Evolutionary conservation across 257 asterid species (phyloP).

Genomic region (Rubia yunnanensis): DNA sequence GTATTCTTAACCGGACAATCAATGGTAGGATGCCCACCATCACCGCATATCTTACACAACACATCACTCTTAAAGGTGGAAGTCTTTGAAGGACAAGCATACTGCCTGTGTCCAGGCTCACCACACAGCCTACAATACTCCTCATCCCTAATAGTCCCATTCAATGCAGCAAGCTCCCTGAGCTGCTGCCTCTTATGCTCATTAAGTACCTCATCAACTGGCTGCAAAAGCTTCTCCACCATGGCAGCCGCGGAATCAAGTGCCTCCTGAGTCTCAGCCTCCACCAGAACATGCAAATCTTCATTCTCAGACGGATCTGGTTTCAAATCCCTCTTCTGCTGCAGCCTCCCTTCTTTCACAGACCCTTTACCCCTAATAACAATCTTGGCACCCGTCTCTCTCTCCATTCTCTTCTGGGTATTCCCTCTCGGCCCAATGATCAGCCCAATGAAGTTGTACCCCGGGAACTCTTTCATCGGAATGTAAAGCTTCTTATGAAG

Average conservation of each 20-base stretch:
- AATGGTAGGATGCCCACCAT: constrained; percentile 93
- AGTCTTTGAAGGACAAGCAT: constrained; percentile 79
- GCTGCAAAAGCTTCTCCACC: constrained; percentile 97
- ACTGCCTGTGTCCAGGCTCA: constrained; percentile 91
- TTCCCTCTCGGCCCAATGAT: constrained; percentile 94
- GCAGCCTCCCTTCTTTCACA: constrained; percentile 85
- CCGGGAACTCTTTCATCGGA: constrained; percentile 93
- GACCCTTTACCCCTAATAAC: constrained; percentile 97
- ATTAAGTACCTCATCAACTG: constrained; percentile 92
- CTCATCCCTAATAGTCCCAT: constrained; percentile 95
- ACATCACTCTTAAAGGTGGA: constrained; percentile 92
- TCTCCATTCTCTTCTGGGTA: constrained; percentile 95
- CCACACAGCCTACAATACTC: constrained; percentile 91
- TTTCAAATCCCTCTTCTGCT: constrained; percentile 80
- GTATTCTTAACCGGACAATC: constrained; percentile 92
- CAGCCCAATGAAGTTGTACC: constrained; percentile 85
- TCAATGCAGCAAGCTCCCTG: constrained; percentile 90
- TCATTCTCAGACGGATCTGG: constrained; percentile 85
- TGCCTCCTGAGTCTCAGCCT: constrained; percentile 89
- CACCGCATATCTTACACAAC: constrained; percentile 88
- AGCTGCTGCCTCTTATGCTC: constrained; percentile 98
- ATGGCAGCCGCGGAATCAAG: constrained; percentile 92
- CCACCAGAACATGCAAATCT: constrained; percentile 90
- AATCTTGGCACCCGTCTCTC: constrained; percentile 93
- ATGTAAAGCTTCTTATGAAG: constrained; percentile 84